Evolutionary conservation across 805 yeast species (phyloP), one percentile per base, ranked within the genome.

Genomic region (Candida caryicola): DNA sequence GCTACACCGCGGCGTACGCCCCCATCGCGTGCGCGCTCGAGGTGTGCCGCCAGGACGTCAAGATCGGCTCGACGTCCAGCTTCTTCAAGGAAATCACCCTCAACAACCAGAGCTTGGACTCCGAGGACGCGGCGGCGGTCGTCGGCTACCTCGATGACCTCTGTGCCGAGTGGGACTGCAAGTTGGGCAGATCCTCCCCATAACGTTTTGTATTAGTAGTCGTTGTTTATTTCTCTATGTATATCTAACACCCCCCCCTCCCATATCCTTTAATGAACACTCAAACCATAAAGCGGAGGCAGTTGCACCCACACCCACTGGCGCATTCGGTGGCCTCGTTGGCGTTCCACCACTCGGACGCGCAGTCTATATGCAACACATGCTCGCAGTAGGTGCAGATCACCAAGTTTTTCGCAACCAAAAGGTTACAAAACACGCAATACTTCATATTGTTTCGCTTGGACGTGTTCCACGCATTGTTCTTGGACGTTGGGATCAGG

Each of bases 1-100:
- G 96, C 2, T 87, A 89, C 60, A 79, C 72, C 14, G 96, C 95
- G 15, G 95, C 97, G 5, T 82, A 84, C 56, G 85, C 97, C 1
- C 86, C 93, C 1, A 70, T 86, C 2, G 44, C 51, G 18, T 62
- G 60, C 23, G 84, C 81, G 5, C 75, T 82, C 2, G 69, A 66
- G 26, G 63, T 62, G n/a, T 81, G 77, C 51, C 66, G 67, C 19
- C 64, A 79, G 36, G 80, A 80, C 49, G 78, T 76, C 43, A 68
- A 68, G 39, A 51, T 60, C 6, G 38, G 33, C 10, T 35, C 38
- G 10, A n/a, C 38, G 5, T 17, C 15, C 9, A 4, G 29, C 17
- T 15, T 95, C 95, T 5, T 85, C 95, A n/a, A 87, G 88, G 0
- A 72, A 83, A 19, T 71, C 39, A 96, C 96, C 5, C 53, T 63